phyloP scores from a whole-genome alignment of 2,329 filamentous ascomycete genomes.

The Talaromyces islandicus region DNA sequence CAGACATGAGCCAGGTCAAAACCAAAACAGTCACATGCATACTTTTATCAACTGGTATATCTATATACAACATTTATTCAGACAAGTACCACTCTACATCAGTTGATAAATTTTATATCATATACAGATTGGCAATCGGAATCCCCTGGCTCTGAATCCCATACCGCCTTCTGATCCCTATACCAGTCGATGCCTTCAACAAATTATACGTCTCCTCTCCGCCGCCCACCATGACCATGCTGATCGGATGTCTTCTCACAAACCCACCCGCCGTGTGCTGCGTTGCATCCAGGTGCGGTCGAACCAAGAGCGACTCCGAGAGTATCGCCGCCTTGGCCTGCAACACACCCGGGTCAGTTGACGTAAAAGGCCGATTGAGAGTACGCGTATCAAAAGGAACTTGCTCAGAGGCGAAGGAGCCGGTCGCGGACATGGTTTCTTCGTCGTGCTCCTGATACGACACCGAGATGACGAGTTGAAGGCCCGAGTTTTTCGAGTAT shows the following conservation, averaged over 20 bases:
- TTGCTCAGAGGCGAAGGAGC: background rate
- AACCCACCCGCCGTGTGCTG: conserved; percentile 68
- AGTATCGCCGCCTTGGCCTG: conserved; percentile 25
- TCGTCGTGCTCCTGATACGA: conserved; percentile 43
- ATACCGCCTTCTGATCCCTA: conserved; percentile 74
- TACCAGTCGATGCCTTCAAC: conserved; percentile 56
- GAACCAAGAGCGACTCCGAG: conserved; percentile 39
- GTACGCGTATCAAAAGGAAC: background rate
- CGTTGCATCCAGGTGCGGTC: conserved; percentile 68
- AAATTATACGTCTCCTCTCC: conserved; percentile 60
- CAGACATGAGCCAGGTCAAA: too few relatives aligned
- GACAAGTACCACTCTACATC: too few relatives aligned
- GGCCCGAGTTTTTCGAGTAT: conserved; percentile 40
- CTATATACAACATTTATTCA: background rate
- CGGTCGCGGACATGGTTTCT: conserved; percentile 30
- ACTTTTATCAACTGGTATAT: too few relatives aligned
- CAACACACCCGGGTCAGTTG: conserved; percentile 23
- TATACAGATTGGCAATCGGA: conserved; percentile 70
- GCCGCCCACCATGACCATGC: conserved; percentile 77
- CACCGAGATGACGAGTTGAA: conserved; percentile 80
- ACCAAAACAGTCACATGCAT: too few relatives aligned
- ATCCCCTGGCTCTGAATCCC: conserved; percentile 75
- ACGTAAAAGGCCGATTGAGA: conserved; percentile 14
- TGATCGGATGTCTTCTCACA: conserved; percentile 64
- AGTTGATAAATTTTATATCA: conserved; percentile 40